Percentiles rank a stretch among this genome's conserved stretches.
These are phyloP conservation scores for Ceratobasidium sp. DNA, from an alignment of 1,284 basidiomycete genomes.

Conservation along the genomic window DNA sequence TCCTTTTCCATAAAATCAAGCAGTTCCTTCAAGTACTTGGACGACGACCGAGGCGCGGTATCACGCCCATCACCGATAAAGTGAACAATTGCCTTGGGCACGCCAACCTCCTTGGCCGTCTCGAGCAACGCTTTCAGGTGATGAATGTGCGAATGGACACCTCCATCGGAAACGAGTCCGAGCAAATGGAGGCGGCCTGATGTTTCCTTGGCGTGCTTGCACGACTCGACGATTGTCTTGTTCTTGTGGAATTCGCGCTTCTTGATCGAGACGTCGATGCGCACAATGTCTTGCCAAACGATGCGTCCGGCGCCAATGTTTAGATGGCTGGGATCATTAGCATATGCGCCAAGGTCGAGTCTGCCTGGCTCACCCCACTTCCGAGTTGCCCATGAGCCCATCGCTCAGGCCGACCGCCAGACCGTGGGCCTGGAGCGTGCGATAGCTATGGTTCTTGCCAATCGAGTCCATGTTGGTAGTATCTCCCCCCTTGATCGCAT, in stretches of 20 bases:
- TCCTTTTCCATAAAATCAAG: conserved; percentile 79
- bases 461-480: conserved; percentile 90
- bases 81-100: conserved; percentile 86
- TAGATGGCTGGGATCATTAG: conserved; percentile 66
- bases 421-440: conserved; percentile 81
- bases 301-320: conserved; percentile 92
- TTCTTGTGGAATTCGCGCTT: conserved; percentile 86
- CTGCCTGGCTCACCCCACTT: conserved; percentile 72
- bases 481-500: conserved; percentile 81
- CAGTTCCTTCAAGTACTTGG: conserved; percentile 75
- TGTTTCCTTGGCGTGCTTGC: conserved; percentile 77
- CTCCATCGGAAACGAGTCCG: conserved; percentile 89
- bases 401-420: conserved; percentile 87
- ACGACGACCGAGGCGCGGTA: conserved; percentile 81
- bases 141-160: conserved; percentile 90
- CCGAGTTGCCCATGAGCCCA: conserved; percentile 94
- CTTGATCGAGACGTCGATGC: conserved; percentile 88
- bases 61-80: conserved; percentile 91
- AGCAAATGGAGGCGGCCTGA: conserved; percentile 83
- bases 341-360: neutral
- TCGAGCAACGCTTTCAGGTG: conserved; percentile 88
- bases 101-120: conserved; percentile 80
- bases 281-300: conserved; percentile 95
- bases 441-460: conserved; percentile 74
- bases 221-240: conserved; percentile 70